Evolutionary conservation across 2,329 filamentous ascomycete species (phyloP), one percentile per base, ranked within the genome.

Genomic region (Sporothrix luriei): DNA sequence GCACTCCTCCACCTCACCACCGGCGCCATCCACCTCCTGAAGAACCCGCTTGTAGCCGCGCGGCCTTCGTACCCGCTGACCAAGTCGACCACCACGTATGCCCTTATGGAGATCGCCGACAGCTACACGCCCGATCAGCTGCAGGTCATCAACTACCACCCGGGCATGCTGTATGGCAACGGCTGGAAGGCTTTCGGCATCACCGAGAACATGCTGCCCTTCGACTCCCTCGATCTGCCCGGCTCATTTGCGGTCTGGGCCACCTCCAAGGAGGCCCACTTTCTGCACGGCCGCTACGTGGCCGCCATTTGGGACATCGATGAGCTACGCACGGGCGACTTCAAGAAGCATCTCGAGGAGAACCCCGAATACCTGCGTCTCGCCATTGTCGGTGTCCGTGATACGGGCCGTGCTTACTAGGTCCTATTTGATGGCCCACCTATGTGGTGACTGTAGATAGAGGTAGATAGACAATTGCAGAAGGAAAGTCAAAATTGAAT

Each of bases 251-350:
- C 75, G 9, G 78, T 82, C 7, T 83, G 81, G 82, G 74, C 78
- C 1, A 77, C 80, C 1, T 77, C 75, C 9, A 69, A 74, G 0
- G 78, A 82, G 70, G 80, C 81, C 2, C 70, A 68, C 9, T 81
- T 82, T 66, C 71, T 83, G 29, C 79, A 79, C 57, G 78, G 78
- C 4, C 80, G 79, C 38, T 79, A 79, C 48, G 75, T 80, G 3
- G 80, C 78, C 76, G 75, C 78, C 7, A 76, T 77, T n/a, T 83
- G 81, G 81, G 81, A 83, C 72, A 76, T 81, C 1, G 75, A 79
- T 24, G 79, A 82, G 71, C 68, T 82, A n/a, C 72, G 62, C n/a
- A 67, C 48, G 5, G 73, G 73, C 1, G 61, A 68, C 1, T 68
- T 71, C 13, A 54, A 68, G 29, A 69, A 72, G 46, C 52, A 48